Base-by-base conservation (phyloP, 805 yeast species). In the Lachancea dasiensis region DNA sequence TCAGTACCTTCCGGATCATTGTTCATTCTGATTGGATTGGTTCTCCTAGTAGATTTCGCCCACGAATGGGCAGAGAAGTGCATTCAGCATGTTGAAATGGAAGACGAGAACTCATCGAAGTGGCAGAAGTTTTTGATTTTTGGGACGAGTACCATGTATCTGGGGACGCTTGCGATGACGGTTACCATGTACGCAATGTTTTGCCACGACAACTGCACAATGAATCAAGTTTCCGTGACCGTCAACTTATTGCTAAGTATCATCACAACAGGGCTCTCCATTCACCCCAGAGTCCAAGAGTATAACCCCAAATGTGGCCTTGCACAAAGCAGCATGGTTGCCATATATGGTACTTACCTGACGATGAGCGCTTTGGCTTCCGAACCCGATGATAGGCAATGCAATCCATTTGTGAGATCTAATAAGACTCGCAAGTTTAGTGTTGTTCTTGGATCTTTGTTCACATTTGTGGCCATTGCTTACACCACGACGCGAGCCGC, bases 1-100 rank as follows among this genome's bases (percentile, higher is more conserved):
- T 86, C 97, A 5, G 81, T 89, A 21, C 63, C 86, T 4, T 80
- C 86, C 50, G 86, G 95, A 30, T 82, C 90, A 3, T 54, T 87
- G 4, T 92, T 92, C 63, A 74, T 90, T 25, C 79, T 92, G 11
- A 85, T 92, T 44, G 98, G 98, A 1, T 71, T 92, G 41, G 82
- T 94, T 10, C 68, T 92, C 34, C 67, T 92, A 34, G 97, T 92
- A 22, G 98, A 92, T 61, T 92, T 86, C 69, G 97, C 98, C 3
- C 97, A 92, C 61, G 90, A 90, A 49, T 92, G 97, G 96, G 97
- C 97, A 0, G 99, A 92, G 52, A 84, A 83, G 6, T 92, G 98
- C 60, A 72, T 92, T 38, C 87, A 81, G 47, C 84, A 86, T 51
- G 86, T 92, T 28, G 97, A 92, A 56, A 78, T 80, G 51, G 90